Conservation (phyloP, 495 filamentous ascomycete species). For the Talaromyces wortmannii region DNA sequence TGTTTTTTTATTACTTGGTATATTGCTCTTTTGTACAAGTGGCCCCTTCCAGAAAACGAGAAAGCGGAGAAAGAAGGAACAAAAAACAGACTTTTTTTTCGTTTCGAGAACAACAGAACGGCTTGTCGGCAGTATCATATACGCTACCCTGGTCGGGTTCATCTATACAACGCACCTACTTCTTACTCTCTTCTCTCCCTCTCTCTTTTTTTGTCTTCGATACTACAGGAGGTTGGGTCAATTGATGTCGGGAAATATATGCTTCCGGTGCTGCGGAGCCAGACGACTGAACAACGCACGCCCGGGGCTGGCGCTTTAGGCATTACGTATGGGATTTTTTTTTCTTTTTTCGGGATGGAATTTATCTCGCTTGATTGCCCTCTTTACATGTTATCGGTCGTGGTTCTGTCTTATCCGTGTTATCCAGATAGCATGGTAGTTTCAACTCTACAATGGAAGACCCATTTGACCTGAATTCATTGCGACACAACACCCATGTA, state of each 20-base stretch:
- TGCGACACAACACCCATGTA: too few relatives aligned
- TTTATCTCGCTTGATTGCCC: too few relatives aligned
- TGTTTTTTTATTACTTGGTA: not conserved
- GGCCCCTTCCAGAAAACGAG: not conserved
- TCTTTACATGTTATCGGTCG: too few relatives aligned
- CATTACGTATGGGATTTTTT: not conserved
- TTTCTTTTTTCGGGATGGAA: constrained; percentile 3
- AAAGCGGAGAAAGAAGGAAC: not conserved
- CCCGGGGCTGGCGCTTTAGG: not conserved
- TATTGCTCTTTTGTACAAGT: not conserved
- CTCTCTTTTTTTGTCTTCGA: not conserved
- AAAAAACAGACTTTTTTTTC: not conserved
- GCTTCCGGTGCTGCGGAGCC: not conserved
- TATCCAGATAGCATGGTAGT: too few relatives aligned
- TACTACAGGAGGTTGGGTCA: not conserved
- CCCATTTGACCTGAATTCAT: too few relatives aligned
- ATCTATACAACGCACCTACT: not conserved
- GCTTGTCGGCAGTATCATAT: not conserved
- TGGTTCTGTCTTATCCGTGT: too few relatives aligned
- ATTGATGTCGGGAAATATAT: not conserved
- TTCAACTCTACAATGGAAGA: too few relatives aligned
- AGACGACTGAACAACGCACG: not conserved
- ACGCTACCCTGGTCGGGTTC: not conserved
- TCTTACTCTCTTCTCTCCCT: not conserved
- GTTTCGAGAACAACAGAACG: not conserved